Conservation (phyloP, 805 yeast species). For the Candida awuae region DNA sequence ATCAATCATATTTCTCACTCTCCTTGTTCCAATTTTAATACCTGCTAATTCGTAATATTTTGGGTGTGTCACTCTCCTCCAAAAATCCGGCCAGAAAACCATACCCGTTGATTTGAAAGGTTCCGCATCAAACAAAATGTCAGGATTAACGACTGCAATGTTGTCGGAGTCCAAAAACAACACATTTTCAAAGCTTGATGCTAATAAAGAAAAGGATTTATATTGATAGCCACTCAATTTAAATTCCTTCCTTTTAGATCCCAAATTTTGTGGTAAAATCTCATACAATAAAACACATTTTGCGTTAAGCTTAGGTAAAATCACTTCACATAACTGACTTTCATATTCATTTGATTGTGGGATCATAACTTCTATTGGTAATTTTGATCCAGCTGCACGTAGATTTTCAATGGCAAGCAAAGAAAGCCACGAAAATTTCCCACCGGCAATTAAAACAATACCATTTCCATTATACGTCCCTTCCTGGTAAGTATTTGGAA, state of each 20-base stretch:
- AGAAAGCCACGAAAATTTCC: conserved; percentile 57
- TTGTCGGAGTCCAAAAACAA: conserved; percentile 47
- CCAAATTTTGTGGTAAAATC: conserved; percentile 35
- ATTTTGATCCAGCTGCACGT: conserved; percentile 36
- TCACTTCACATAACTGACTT: conserved; percentile 28
- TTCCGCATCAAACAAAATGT: conserved; percentile 43
- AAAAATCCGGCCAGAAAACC: conserved; percentile 53
- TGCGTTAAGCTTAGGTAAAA: conserved; percentile 45
- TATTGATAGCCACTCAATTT: conserved; percentile 40
- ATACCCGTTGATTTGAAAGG: conserved; percentile 47
- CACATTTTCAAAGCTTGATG: conserved; percentile 46
- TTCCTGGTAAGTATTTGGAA: conserved; percentile 27
- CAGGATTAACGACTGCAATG: conserved; percentile 41
- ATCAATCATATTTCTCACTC: conserved; percentile 26
- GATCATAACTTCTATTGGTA: conserved; percentile 41
- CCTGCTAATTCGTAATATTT: conserved; percentile 39
- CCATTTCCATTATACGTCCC: conserved; percentile 45
- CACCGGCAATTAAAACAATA: conserved; percentile 70
- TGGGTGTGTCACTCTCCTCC: conserved; percentile 51
- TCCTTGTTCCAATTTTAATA: conserved; percentile 25
- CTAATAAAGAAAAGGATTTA: conserved; percentile 41
- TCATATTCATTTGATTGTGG: conserved; percentile 36
- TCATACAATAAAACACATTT: conserved; percentile 49
- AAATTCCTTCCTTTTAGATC: conserved; percentile 11
- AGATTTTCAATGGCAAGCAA: conserved; percentile 43